phyloP scores from a whole-genome alignment of 2,329 filamentous ascomycete species.

The Cordyceps farinosa region DNA sequence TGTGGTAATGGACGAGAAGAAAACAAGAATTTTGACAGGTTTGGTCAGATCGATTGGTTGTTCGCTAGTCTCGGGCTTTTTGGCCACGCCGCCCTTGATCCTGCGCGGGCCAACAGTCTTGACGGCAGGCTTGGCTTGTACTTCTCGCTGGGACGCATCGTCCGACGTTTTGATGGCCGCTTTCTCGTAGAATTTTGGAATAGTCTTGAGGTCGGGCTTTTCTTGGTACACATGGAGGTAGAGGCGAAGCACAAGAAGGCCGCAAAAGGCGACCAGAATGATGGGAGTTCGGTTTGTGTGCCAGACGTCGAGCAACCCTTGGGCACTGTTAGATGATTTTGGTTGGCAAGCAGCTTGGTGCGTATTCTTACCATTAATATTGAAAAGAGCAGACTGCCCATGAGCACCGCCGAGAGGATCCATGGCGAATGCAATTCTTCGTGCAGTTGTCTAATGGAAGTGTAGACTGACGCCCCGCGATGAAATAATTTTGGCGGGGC shows the following conservation, averaged over 20 bases:
- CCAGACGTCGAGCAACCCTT: slow-evolving; percentile 43
- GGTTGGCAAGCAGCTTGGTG: neutral
- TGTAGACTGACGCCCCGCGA: slow-evolving; percentile 21
- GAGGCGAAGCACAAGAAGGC: slow-evolving; percentile 38
- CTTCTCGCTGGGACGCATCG: slow-evolving; percentile 2
- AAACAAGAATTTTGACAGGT: slow-evolving; percentile 70
- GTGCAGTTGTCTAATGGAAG: slow-evolving; percentile 14
- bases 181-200: slow-evolving; percentile 36
- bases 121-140: slow-evolving; percentile 26
- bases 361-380: slow-evolving; percentile 19
- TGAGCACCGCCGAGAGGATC: slow-evolving; percentile 7
- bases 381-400: slow-evolving; percentile 13
- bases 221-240: slow-evolving; percentile 40
- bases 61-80: slow-evolving; percentile 28
- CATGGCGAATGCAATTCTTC: slow-evolving; percentile 19
- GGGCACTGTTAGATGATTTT: neutral
- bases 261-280: slow-evolving; percentile 36
- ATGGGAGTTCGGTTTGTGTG: slow-evolving; percentile 45
- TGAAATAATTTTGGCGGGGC: slow-evolving; percentile 24
- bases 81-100: slow-evolving; percentile 43
- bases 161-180: neutral
- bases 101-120: slow-evolving; percentile 44
- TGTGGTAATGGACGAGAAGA: slow-evolving; percentile 85
- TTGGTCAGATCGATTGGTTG: slow-evolving; percentile 32
- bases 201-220: slow-evolving; percentile 33